These are phyloP conservation scores for Mycena metata DNA, from an alignment of 768 basidiomycete genomes.

Conservation along the genomic window DNA sequence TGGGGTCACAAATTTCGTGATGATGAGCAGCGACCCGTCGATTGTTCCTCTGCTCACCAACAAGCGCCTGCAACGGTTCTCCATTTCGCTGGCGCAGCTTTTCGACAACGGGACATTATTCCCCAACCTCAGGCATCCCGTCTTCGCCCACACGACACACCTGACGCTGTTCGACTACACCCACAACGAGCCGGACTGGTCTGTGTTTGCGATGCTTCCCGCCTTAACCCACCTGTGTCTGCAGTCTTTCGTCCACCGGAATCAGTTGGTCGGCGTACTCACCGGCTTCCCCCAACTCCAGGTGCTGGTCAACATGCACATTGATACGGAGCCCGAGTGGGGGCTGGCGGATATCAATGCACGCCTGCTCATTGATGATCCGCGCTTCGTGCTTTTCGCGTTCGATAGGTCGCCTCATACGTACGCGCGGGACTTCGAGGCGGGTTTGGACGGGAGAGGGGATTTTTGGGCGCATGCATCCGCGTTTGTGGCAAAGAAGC, in stretches of 20 bases:
- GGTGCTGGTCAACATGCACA: constrained; percentile 32
- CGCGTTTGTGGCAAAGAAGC: constrained; percentile 25
- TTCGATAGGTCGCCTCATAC: constrained; percentile 13
- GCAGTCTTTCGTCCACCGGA: constrained; percentile 20
- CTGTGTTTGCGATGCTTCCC: constrained; percentile 15
- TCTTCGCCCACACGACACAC: constrained; percentile 32
- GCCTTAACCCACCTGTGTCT: constrained; percentile 32
- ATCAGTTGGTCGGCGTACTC: constrained; percentile 19
- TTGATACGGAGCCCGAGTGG: constrained; percentile 30
- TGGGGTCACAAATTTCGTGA: constrained; percentile 17
- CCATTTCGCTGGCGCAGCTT: constrained; percentile 19
- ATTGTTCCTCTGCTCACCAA: constrained; percentile 16
- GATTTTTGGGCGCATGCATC: constrained; percentile 32
- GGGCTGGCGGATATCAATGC: constrained; percentile 29
- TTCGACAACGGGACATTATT: constrained; percentile 15
- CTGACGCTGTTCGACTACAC: constrained; percentile 24
- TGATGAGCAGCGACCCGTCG: constrained; percentile 20
- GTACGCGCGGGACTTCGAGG: constrained; percentile 25
- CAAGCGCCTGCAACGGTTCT: constrained; percentile 10
- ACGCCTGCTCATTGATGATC: constrained; percentile 25
- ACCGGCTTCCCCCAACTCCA: constrained; percentile 6
- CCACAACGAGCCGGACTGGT: constrained; percentile 13
- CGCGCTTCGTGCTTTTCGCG: constrained; percentile 28
- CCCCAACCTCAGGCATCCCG: constrained; percentile 16
- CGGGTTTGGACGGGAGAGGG: constrained; percentile 11